Base-by-base conservation (phyloP, 116 monocot genomes). In the Phalaenopsis hybrid region DNA sequence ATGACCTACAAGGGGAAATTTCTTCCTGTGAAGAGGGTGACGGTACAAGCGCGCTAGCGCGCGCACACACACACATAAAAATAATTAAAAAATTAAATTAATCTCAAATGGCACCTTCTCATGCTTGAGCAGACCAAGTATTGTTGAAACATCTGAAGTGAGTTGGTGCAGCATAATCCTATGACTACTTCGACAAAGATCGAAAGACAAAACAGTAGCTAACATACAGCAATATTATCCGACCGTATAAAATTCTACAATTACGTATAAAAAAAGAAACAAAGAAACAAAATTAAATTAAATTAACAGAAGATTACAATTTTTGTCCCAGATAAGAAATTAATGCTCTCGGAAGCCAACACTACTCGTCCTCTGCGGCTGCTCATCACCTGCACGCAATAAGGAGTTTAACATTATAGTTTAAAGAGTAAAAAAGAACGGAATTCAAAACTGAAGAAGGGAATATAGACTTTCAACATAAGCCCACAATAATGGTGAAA, bases 331-430 rank as follows among this genome's bases (percentile, higher is more conserved):
- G 6, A 23, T 23, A 20, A 23, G 7, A 65, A 65, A 23, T 25
- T 65, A 21, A 75, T 46, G 75, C n/a, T 23, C 46, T 75, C 75
- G 0, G 45, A 75, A 75, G 8, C 75, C 75, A 2, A 12, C 8
- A 46, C 75, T 75, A 11, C 46, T 75, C 11, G 75, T 33, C 45
- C 45, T n/a, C 46, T 75, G 46, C 46, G 46, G 75, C 75, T 45
- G 45, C 44, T n/a, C 75, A 46, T 75, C 75, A 46, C 46, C 75
- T 75, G 75, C 16, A 43, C 17, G 73, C 73, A 73, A 43, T 67
- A 8, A 67, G 1, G 67, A 67, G 8, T 67, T 23, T 67, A 67
- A 28, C 28, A 17, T 15, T 4, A 13, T 52, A 12, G 52, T 13
- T 52, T 1, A 65, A 23, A 2, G 23, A 21, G 0, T 21, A 21